Evolutionary conservation across 1,284 basidiomycete species (phyloP).

Genomic region (Chalciporus sp.): DNA sequence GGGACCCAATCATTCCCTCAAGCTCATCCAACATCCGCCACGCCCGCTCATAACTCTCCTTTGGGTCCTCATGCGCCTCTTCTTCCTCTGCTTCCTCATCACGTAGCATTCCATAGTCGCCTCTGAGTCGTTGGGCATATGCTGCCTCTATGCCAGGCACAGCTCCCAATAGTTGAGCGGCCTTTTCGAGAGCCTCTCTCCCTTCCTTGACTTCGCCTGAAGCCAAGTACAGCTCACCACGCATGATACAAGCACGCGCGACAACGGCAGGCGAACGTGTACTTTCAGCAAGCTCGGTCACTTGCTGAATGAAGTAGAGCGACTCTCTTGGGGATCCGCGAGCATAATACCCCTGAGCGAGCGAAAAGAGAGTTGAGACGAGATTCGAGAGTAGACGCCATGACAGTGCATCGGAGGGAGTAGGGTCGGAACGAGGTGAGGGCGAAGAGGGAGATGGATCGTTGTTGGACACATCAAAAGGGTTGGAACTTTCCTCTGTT

Average conservation of each 20-base stretch:
- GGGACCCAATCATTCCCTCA: conserved; percentile 52
- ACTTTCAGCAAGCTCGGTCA: conserved; percentile 65
- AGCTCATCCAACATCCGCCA: conserved; percentile 59
- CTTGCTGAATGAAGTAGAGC: conserved; percentile 80
- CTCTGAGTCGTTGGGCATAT: conserved; percentile 63
- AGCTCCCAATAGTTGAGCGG: conserved; percentile 48
- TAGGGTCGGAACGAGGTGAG: conserved; percentile 8
- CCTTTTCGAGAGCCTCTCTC: conserved; percentile 52
- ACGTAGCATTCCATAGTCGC: conserved; percentile 57
- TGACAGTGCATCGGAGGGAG: conserved; percentile 57
- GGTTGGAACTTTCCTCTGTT: conserved; percentile 49
- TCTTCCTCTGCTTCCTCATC: conserved; percentile 36
- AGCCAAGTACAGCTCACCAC: conserved; percentile 69
- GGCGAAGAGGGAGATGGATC: conserved; percentile 33
- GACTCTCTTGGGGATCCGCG: conserved; percentile 83
- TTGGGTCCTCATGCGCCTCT: conserved; percentile 50
- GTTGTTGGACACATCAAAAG: conserved; percentile 55
- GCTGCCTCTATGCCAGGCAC: conserved; percentile 58
- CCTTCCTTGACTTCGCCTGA: conserved; percentile 61
- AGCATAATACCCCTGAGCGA: conserved; percentile 62
- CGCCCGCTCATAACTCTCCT: conserved; percentile 54
- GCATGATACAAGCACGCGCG: conserved; percentile 63
- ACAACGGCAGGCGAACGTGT: conserved; percentile 66
- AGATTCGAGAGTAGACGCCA: conserved; percentile 78
- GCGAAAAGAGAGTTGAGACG: conserved; percentile 62